Evolutionary conservation across 2,329 filamentous ascomycete genomes (phyloP), one percentile per base, ranked within the genome.

Genomic region (Stachybotrys chlorohalonatus): DNA sequence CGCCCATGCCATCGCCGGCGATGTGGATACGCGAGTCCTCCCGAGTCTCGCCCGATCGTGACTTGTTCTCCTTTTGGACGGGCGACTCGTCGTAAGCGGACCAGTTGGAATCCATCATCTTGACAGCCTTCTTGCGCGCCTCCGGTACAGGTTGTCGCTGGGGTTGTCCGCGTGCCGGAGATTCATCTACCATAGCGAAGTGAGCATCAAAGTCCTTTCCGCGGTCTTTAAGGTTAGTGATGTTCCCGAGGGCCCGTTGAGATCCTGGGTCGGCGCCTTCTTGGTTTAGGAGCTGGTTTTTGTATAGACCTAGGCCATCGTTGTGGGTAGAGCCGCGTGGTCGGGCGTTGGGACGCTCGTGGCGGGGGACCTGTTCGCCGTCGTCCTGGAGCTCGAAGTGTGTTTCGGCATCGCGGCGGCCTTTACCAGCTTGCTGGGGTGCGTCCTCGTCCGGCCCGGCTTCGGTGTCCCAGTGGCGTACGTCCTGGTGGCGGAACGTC

Each of bases 381-480:
- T 92, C 85, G 66, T 97, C 92, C 53, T 82, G 77, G 63, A 96
- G 81, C 57, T 94, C 85, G 66, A 96, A 96, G 70, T 97, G 90
- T 1, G 84, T 74, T 66, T 92, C 85, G 16, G 87, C 86, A 63
- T 95, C 89, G 47, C 85, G 89, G 56, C 93, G 89, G 45, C 87
- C 79, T 67, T 87, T 87, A 63, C 79, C 74, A 45, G 82, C 77
- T 39, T 81, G 76, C 13, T 82, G 75, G 59, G 77, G 76, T 7
- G 85, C 82, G 8, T 82, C 84, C 45, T 81, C 77, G 45, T 71
- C 69, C 49, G 81, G 53, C 24, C 55, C 59, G 49, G 65, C 75
- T 57, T 91, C 86, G 51, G 86, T 84, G 62, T 86, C 87, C 83
- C 89, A 95, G 68, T 94, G 87, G 54, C 89, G 86, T 57, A 85